Percentiles rank a stretch among this genome's conserved stretches.
Evolutionary conservation across 371 early-diverging fungal species (phyloP).

Genomic region (Actinomucor elegans): DNA sequence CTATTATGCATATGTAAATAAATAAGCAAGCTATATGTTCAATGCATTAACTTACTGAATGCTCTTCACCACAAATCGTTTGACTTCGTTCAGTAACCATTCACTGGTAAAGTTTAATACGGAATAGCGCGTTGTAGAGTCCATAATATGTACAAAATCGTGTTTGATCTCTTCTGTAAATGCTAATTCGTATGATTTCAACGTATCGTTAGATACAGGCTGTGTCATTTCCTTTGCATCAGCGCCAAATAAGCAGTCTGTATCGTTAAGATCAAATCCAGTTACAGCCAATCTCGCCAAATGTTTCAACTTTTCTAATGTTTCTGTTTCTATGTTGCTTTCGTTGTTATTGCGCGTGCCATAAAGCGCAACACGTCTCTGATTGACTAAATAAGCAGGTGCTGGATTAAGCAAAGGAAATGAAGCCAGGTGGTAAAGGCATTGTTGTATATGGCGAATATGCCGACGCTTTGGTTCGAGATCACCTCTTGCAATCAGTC

Average conservation of each 20-base stretch:
- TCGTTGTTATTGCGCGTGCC: slow-evolving; percentile 27
- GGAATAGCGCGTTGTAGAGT: slow-evolving; percentile 48
- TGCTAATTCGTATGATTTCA: slow-evolving; percentile 34
- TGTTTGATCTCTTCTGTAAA: slow-evolving; percentile 32
- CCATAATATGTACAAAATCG: slow-evolving; percentile 33
- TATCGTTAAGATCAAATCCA: slow-evolving; percentile 21
- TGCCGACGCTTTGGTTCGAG: slow-evolving; percentile 44
- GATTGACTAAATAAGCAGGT: slow-evolving; percentile 53
- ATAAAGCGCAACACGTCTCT: slow-evolving; percentile 53
- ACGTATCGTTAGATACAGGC: slow-evolving; percentile 41
- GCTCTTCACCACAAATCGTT: slow-evolving; percentile 71
- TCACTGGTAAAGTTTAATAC: slow-evolving; percentile 52
- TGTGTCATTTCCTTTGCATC: slow-evolving; percentile 53
- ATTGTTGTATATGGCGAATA: slow-evolving; percentile 43
- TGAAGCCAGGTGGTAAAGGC: slow-evolving; percentile 52
- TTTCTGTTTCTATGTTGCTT: slow-evolving; percentile 23
- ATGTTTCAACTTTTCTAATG: slow-evolving; percentile 27
- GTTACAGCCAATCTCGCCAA: slow-evolving; percentile 28
- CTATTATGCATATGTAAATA: slow-evolving; percentile 13
- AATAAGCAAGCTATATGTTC: background rate
- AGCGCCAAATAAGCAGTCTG: slow-evolving; percentile 27
- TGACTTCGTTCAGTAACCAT: slow-evolving; percentile 64
- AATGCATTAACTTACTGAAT: slow-evolving; percentile 43
- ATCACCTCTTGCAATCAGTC: slow-evolving; percentile 70
- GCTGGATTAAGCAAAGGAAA: slow-evolving; percentile 50